Evolutionary conservation across 2,329 filamentous ascomycete species (phyloP).

Genomic region (Lachnellula hyalina): DNA sequence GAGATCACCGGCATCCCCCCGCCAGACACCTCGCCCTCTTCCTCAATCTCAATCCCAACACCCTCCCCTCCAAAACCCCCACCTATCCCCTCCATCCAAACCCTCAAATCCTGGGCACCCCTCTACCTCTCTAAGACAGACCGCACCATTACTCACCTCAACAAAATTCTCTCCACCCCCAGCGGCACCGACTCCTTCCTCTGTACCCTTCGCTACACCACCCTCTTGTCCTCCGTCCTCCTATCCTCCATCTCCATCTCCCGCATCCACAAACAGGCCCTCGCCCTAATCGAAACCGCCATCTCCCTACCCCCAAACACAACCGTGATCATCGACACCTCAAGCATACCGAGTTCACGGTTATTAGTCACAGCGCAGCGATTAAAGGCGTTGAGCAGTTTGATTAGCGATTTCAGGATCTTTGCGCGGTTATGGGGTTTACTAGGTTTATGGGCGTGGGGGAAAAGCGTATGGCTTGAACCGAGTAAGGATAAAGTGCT

Average conservation of each 20-base stretch:
- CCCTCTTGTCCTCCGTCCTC: conserved; percentile 48
- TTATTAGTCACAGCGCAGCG: conserved; percentile 42
- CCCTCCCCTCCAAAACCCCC: conserved; percentile 10
- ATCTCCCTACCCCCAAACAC: conserved; percentile 46
- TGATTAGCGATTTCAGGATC: conserved; percentile 66
- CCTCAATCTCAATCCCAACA: conserved; percentile 13
- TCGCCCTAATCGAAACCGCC: conserved; percentile 48
- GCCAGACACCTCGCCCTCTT: conserved; percentile 19
- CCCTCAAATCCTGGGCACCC: conserved; percentile 27
- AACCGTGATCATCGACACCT: conserved; percentile 37
- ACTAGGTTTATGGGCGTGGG: conserved; percentile 68
- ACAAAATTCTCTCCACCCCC: conserved; percentile 62
- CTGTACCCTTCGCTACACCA: conserved; percentile 62
- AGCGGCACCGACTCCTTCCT: conserved; percentile 65
- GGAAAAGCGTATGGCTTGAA: conserved; percentile 39
- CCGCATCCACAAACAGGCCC: conserved; percentile 49
- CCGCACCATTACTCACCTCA: conserved; percentile 43
- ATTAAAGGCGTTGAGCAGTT: conserved; percentile 55
- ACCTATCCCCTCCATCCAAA: conserved; percentile 16
- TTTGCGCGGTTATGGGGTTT: conserved; percentile 74
- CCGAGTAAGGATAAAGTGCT: conserved; percentile 39
- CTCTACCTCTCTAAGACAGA: conserved; percentile 31
- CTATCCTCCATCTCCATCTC: conserved; percentile 51
- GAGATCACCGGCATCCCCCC: conserved; percentile 21
- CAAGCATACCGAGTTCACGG: conserved; percentile 19